Percentiles rank a stretch among this genome's conserved stretches.
Conservation (phyloP, 345 rosid species). For the Excoecaria cochinchinensis region DNA sequence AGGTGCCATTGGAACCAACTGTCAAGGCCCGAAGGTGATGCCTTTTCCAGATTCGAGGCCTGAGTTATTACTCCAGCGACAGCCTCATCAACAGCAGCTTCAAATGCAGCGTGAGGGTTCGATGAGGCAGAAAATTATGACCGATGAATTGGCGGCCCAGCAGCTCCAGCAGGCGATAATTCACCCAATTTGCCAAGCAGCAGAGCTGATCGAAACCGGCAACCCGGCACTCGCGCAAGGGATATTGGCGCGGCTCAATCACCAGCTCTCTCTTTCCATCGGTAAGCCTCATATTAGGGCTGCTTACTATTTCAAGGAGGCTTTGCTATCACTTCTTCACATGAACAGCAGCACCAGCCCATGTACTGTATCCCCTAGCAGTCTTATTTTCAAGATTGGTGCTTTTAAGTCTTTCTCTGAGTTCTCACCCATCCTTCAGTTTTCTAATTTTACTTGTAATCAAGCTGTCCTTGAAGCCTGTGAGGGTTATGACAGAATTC, state of each 20-base stretch:
- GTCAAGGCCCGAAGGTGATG: conserved; percentile 27
- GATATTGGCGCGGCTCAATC: conserved; percentile 99
- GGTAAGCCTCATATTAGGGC: conserved; percentile 83
- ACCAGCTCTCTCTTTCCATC: conserved; percentile 69
- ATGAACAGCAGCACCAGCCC: conserved; percentile 19
- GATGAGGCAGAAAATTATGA: conserved; percentile 39
- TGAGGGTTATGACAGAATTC: conserved; percentile 57
- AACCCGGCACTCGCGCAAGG: conserved; percentile 87
- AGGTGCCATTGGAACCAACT: conserved; percentile 29
- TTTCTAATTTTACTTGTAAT: conserved; percentile 85
- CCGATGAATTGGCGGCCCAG: conserved; percentile 52
- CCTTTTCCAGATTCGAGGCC: conserved; percentile 47
- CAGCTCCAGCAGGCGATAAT: conserved; percentile 66
- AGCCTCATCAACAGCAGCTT: conserved; percentile 43
- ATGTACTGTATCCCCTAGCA: conserved; percentile 39
- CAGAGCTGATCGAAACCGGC: conserved; percentile 85
- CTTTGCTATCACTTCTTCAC: conserved; percentile 59
- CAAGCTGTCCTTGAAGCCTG: conserved; percentile 76
- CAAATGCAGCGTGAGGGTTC: conserved; percentile 39
- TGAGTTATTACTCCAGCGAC: conserved; percentile 42
- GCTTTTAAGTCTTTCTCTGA: conserved; percentile 88
- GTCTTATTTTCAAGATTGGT: conserved; percentile 65
- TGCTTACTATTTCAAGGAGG: conserved; percentile 77
- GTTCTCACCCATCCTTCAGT: conserved; percentile 78
- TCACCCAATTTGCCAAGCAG: conserved; percentile 75